Conservation (phyloP, 1,284 basidiomycete species). For the Melampsora americana region DNA sequence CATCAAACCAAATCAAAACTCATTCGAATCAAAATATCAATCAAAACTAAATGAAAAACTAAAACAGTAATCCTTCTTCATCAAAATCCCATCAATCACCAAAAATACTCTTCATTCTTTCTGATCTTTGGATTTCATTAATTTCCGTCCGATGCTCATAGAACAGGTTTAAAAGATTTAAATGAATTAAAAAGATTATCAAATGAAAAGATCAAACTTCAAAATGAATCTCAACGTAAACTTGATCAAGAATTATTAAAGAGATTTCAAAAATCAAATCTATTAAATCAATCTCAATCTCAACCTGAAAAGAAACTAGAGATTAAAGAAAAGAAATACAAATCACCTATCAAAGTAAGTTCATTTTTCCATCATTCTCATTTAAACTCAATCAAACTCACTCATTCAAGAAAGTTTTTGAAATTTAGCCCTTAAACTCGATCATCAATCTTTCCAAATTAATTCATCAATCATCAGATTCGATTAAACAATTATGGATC, state of each 20-base stretch:
- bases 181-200: slow-evolving; percentile 28
- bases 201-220: slow-evolving; percentile 18
- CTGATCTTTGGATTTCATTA: no score
- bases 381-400: no score
- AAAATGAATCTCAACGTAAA: slow-evolving; percentile 18
- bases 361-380: neutral
- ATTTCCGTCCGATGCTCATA: no score
- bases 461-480: slow-evolving; percentile 67
- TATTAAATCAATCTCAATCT: no score
- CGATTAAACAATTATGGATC: slow-evolving; percentile 79
- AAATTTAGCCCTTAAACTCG: slow-evolving; percentile 67
- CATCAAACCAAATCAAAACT: no score
- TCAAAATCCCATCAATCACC: no score
- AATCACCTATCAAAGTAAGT: slow-evolving; percentile 37
- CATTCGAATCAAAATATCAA: no score
- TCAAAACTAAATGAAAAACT: no score
- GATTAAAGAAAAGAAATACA: slow-evolving; percentile 18
- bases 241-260: slow-evolving; percentile 26
- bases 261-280: slow-evolving; percentile 11
- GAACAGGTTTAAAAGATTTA: slow-evolving; percentile 27
- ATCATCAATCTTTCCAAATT: slow-evolving; percentile 75
- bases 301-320: neutral
- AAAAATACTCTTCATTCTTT: no score
- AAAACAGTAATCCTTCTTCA: no score
- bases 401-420: neutral